These are phyloP conservation scores for Trypethelium eluteriae DNA, from an alignment of 495 filamentous ascomycete species.

Conservation along the genomic window DNA sequence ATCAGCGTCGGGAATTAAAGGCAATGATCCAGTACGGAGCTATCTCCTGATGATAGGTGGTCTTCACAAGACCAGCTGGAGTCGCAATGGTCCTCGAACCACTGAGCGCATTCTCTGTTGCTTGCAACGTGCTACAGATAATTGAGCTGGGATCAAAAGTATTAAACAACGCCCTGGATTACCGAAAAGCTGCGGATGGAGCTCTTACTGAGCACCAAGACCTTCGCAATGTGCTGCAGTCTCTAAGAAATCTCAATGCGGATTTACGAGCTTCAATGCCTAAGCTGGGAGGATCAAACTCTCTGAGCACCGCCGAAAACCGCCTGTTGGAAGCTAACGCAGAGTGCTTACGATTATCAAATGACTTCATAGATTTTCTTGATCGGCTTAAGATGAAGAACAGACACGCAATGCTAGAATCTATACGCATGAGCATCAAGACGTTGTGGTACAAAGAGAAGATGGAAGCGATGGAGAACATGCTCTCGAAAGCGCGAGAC, in stretches of 20 bases:
- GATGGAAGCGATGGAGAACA: slow-evolving; percentile 6
- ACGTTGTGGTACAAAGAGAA: slow-evolving; percentile 8
- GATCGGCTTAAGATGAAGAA: slow-evolving; percentile 10
- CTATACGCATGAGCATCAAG: slow-evolving; percentile 8
- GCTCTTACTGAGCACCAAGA: slow-evolving; percentile 4
- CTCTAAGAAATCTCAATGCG: background rate
- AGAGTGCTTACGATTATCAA: slow-evolving; percentile 7
- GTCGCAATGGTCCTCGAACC: slow-evolving; percentile 11
- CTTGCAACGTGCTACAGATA: slow-evolving; percentile 10
- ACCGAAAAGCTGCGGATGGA: slow-evolving; percentile 4
- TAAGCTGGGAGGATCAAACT: background rate
- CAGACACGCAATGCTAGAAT: slow-evolving; percentile 7
- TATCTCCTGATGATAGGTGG: too few relatives aligned
- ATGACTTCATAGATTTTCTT: background rate
- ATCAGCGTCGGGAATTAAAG: too few relatives aligned
- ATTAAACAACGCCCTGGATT: slow-evolving; percentile 10
- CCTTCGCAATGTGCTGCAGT: slow-evolving; percentile 2
- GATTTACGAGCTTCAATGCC: background rate
- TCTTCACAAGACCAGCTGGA: too few relatives aligned
- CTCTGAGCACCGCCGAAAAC: background rate
- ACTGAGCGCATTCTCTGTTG: slow-evolving; percentile 9
- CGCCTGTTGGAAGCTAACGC: slow-evolving; percentile 11
- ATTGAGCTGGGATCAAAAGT: slow-evolving; percentile 2
- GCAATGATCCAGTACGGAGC: too few relatives aligned
- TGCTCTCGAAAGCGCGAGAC: background rate